A percentile compares a stretch with the other conserved stretches of the same genome.
phyloP scores from a whole-genome alignment of 192 early-diverging fungal species.

The Rhizoclosmatium globosum region DNA sequence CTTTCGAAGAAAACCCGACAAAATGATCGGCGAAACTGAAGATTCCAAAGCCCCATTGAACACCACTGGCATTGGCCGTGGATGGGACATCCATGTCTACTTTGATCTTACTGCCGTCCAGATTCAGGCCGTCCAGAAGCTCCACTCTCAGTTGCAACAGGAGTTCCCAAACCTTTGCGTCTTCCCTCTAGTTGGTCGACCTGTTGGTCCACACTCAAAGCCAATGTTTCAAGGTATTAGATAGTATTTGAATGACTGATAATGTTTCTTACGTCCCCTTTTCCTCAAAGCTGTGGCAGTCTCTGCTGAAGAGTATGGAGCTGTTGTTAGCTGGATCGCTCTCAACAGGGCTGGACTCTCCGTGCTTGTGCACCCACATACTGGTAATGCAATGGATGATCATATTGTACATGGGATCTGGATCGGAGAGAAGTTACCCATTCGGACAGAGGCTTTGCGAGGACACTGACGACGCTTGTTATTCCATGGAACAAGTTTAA shows the following conservation, averaged over 20 bases:
- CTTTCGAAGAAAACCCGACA: too few species aligned
- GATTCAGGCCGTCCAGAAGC: background rate
- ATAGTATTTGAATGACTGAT: background rate
- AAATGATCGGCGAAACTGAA: background rate
- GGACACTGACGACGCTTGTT: too few species aligned
- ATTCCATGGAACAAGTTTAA: too few species aligned
- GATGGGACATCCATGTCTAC: slow-evolving; percentile 23
- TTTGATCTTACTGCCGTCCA: background rate
- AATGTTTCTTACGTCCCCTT: too few species aligned
- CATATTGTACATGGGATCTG: slow-evolving; percentile 13
- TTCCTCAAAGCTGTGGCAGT: background rate
- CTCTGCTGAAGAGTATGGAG: slow-evolving; percentile 9
- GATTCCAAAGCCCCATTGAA: background rate
- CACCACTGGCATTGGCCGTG: background rate
- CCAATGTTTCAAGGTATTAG: slow-evolving; percentile 32
- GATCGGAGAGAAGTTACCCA: slow-evolving; percentile 27
- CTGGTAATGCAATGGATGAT: slow-evolving; percentile 9
- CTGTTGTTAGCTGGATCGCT: slow-evolving; percentile 20
- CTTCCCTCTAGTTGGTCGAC: background rate
- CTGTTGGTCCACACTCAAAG: slow-evolving; percentile 22
- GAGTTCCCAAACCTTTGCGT: slow-evolving; percentile 15
- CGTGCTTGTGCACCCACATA: slow-evolving; percentile 24
- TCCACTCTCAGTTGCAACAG: background rate
- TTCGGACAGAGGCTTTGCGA: background rate
- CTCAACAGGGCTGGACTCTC: background rate